A percentile compares a stretch with the other conserved stretches of the same genome.
Evolutionary conservation across 495 filamentous ascomycete genomes (phyloP).

Genomic region (Aspergillus cristatus): DNA sequence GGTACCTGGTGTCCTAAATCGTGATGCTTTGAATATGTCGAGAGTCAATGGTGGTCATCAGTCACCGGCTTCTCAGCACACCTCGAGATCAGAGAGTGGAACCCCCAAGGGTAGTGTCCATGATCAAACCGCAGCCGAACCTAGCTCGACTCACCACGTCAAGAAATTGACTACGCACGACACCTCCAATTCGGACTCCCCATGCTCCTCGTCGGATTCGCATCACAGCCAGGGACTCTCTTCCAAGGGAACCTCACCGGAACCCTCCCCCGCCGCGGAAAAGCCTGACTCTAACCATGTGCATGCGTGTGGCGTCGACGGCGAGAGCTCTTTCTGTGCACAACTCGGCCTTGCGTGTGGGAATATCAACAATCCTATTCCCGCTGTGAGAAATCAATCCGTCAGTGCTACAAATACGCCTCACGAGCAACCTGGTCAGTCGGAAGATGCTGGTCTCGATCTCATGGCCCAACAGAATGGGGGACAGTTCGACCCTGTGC

Average conservation of each 20-base stretch:
- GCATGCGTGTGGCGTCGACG: constrained; percentile 33
- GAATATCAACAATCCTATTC: constrained; percentile 59
- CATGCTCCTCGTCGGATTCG: constrained; percentile 45
- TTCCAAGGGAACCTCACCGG: constrained; percentile 79
- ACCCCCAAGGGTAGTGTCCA: background rate
- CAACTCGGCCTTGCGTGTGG: constrained; percentile 65
- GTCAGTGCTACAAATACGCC: constrained; percentile 22
- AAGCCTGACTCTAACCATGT: constrained; percentile 41
- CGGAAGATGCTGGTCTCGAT: constrained; percentile 45
- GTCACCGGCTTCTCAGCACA: constrained; percentile 2
- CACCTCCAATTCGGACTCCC: constrained; percentile 43
- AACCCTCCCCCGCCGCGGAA: constrained; percentile 48
- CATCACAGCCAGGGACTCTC: constrained; percentile 58
- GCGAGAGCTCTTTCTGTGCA: constrained; percentile 57
- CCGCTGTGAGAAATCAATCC: constrained; percentile 31
- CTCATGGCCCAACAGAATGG: constrained; percentile 79
- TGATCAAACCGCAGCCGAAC: constrained; percentile 11
- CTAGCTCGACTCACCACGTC: constrained; percentile 6
- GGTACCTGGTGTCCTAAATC: constrained; percentile 25
- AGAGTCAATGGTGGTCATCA: background rate
- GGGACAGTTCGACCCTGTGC: constrained; percentile 80
- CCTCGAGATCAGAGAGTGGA: background rate
- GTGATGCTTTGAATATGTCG: constrained; percentile 13
- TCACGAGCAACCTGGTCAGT: constrained; percentile 3
- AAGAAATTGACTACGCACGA: constrained; percentile 27